Base-by-base conservation (phyloP, 2,329 filamentous ascomycete species). In the Cladosporium sp. region DNA sequence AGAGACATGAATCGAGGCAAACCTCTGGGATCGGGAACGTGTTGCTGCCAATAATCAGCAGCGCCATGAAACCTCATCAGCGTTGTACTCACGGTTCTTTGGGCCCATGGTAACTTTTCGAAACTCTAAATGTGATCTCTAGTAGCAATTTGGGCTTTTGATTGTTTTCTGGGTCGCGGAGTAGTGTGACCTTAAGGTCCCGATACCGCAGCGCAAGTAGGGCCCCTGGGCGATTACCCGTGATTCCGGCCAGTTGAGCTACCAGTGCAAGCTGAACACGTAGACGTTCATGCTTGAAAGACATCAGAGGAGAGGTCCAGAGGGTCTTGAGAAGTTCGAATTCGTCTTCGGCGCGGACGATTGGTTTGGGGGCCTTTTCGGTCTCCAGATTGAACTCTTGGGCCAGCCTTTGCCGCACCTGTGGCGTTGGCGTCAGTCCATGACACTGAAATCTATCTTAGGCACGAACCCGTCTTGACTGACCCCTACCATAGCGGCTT, bases 251-350 rank as follows among this genome's bases (percentile, higher is more conserved):
- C 10, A 32, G 30, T 32, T 32, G 10, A 32, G 30, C 30, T 32
- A 32, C 10, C 10, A 32, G 30, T 32, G 10, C 30, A 11, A 32
- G 30, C 30, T 32, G 10, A 6, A 32, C 10, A 32, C 30, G 10
- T 23, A 67, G 46, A 26, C 61, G 49, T 39, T 70, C 65, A 58
- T 70, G 49, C 14, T 70, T 63, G 21, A 70, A 48, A 14, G 25
- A 28, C 21, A 70, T 49, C 39, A 68, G 56, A 28, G 43, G 28
- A 16, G 66, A 71, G 30, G n/a, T 64, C 68, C 54, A 70, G 6
- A 68, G 62, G 7, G 59, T 68, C 56, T 67, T 68, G 0, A 71
- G 66, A 28, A 69, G 64, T 59, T 69, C 63, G 60, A 70, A 70
- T 25, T 70, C 58, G 49, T 71, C 69, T 39, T 70, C 67, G 10